phyloP scores from a whole-genome alignment of 1,284 basidiomycete genomes.

The Polyporus tsugae region DNA sequence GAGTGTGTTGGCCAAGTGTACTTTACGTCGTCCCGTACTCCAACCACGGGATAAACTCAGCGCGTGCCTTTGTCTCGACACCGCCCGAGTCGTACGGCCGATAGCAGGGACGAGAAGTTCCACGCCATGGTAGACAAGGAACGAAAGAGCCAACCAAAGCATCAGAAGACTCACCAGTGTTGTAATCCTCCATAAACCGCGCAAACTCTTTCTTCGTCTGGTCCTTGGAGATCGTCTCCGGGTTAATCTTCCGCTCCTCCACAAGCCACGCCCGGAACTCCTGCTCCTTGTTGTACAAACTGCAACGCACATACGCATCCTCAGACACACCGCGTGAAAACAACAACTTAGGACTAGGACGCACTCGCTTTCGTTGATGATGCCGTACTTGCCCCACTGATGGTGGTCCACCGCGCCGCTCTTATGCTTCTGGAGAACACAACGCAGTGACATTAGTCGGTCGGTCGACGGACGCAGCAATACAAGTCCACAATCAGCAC shows the following conservation, averaged over 20 bases:
- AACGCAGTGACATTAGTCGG: conserved; percentile 6
- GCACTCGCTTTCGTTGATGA: conserved; percentile 85
- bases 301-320: conserved; percentile 38
- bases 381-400: conserved; percentile 90
- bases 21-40: too few relatives aligned
- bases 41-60: too few relatives aligned
- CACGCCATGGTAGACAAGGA: not conserved
- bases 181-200: conserved; percentile 85
- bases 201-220: conserved; percentile 86
- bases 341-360: conserved; percentile 41
- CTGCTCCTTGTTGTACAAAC: conserved; percentile 79
- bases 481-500: too few relatives aligned
- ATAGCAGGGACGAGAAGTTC: not conserved
- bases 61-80: not conserved
- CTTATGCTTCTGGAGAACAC: conserved; percentile 60
- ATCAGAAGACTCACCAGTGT: conserved; percentile 68
- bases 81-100: too few relatives aligned
- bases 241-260: conserved; percentile 88
- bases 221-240: conserved; percentile 85
- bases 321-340: not conserved
- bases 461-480: not conserved
- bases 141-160: not conserved
- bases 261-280: conserved; percentile 92
- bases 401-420: conserved; percentile 56
- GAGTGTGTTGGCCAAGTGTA: too few relatives aligned